Evolutionary conservation across 768 basidiomycete genomes (phyloP).

Genomic region (Macrolepiota fuliginosa): DNA sequence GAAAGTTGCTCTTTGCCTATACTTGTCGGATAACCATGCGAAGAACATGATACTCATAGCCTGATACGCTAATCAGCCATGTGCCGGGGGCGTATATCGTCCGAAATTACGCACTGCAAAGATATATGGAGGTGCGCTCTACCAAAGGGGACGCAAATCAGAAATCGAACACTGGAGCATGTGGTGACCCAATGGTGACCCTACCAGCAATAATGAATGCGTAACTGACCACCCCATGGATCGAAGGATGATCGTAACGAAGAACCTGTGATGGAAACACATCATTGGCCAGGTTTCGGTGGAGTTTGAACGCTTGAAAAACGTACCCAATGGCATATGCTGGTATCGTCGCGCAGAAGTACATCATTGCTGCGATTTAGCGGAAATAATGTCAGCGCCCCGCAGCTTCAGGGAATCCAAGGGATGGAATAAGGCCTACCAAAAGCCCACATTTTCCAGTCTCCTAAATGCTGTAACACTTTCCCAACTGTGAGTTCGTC

Average conservation of each 20-base stretch:
- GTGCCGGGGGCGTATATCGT: neutral
- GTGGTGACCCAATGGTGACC: neutral
- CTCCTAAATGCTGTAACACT: slow-evolving; percentile 33
- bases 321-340: slow-evolving; percentile 30
- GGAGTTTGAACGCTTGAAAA: slow-evolving; percentile 20
- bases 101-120: slow-evolving; percentile 36
- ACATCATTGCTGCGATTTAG: slow-evolving; percentile 38
- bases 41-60: slow-evolving; percentile 38
- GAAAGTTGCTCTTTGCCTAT: slow-evolving; percentile 37
- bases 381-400: neutral
- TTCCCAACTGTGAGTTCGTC: slow-evolving; percentile 37
- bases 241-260: slow-evolving; percentile 40
- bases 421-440: slow-evolving; percentile 23
- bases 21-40: slow-evolving; percentile 46
- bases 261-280: slow-evolving; percentile 28
- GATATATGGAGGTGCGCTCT: slow-evolving; percentile 50
- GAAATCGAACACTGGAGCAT: neutral
- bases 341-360: slow-evolving; percentile 48
- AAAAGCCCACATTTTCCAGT: slow-evolving; percentile 51
- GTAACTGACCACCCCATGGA: slow-evolving; percentile 41
- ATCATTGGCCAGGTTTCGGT: neutral
- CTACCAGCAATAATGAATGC: slow-evolving; percentile 40
- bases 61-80: slow-evolving; percentile 19
- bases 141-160: neutral
- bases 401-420: neutral